phyloP scores from a whole-genome alignment of 495 filamentous ascomycete genomes.

The Aspergillus bertholletiae region DNA sequence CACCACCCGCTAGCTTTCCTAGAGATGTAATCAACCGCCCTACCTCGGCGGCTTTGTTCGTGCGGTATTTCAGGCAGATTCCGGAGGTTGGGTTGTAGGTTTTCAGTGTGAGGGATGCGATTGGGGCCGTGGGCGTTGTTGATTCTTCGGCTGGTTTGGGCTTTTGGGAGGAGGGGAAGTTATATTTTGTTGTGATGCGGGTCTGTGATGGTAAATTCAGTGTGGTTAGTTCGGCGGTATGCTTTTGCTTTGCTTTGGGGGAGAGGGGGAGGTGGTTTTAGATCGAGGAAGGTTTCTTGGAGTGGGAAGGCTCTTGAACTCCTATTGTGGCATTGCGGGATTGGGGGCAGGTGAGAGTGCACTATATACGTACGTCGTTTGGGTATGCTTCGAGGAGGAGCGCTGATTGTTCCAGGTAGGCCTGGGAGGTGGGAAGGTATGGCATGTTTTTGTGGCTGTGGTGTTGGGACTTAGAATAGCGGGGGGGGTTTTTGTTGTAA shows the following conservation, averaged over 20 bases:
- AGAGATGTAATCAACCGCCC: slow-evolving; percentile 71
- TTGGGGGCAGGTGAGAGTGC: neutral
- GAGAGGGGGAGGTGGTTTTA: neutral
- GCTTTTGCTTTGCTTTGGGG: neutral
- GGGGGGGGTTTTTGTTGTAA: neutral
- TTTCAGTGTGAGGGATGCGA: slow-evolving; percentile 76
- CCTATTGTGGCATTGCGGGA: no score
- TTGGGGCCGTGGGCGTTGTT: slow-evolving; percentile 25
- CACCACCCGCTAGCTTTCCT: slow-evolving; percentile 58
- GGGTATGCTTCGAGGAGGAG: slow-evolving; percentile 62
- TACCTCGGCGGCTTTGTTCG: slow-evolving; percentile 88
- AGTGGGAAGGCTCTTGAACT: no score
- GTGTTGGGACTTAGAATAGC: neutral
- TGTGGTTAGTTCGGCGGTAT: slow-evolving; percentile 1
- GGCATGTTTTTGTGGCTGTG: slow-evolving; percentile 37
- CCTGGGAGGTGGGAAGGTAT: slow-evolving; percentile 56
- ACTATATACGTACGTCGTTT: slow-evolving; percentile 58
- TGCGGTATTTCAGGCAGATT: slow-evolving; percentile 82
- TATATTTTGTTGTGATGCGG: slow-evolving; percentile 81
- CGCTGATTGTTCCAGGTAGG: slow-evolving; percentile 61
- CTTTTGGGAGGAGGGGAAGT: slow-evolving; percentile 46
- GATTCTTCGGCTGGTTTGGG: slow-evolving; percentile 17
- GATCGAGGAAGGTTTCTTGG: no score
- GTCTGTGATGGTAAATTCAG: no score
- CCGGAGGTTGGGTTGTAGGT: slow-evolving; percentile 84